A percentile compares a stretch with the other conserved stretches of the same genome.
phyloP scores from a whole-genome alignment of 441 rosid genomes.

The Gossypium schwendimanii region DNA sequence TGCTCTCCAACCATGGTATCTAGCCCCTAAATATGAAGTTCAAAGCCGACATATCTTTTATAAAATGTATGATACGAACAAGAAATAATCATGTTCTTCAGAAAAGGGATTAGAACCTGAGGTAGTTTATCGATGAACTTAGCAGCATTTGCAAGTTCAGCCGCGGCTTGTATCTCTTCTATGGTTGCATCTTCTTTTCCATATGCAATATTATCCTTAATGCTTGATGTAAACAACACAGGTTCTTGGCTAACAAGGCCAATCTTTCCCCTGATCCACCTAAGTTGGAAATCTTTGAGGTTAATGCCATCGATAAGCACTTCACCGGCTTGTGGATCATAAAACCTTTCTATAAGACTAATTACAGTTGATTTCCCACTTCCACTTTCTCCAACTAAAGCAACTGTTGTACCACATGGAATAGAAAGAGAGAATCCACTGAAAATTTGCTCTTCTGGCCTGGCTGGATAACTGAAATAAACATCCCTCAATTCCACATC shows the following conservation, averaged over 20 bases:
- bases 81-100: neutral
- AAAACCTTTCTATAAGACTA: slow-evolving; percentile 66
- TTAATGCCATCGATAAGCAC: slow-evolving; percentile 60
- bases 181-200: slow-evolving; percentile 60
- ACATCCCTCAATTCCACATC: slow-evolving; percentile 57
- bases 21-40: slow-evolving; percentile 40
- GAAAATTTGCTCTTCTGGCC: slow-evolving; percentile 69
- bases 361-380: slow-evolving; percentile 80
- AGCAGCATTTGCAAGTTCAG: slow-evolving; percentile 69
- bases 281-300: slow-evolving; percentile 56
- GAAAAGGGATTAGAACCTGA: slow-evolving; percentile 31
- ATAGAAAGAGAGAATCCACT: slow-evolving; percentile 56
- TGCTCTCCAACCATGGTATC: slow-evolving; percentile 85
- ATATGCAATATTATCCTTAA: slow-evolving; percentile 62
- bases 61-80: neutral
- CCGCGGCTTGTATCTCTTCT: slow-evolving; percentile 61
- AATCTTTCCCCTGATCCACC: slow-evolving; percentile 65
- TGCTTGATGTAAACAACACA: slow-evolving; percentile 56
- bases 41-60: neutral
- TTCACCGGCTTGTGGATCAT: slow-evolving; percentile 66
- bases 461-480: slow-evolving; percentile 57
- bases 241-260: slow-evolving; percentile 91
- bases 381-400: slow-evolving; percentile 83
- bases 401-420: slow-evolving; percentile 51
- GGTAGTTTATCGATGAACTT: slow-evolving; percentile 73